These are phyloP conservation scores for Mycena galopus DNA, from an alignment of 768 basidiomycete genomes.

Conservation along the genomic window DNA sequence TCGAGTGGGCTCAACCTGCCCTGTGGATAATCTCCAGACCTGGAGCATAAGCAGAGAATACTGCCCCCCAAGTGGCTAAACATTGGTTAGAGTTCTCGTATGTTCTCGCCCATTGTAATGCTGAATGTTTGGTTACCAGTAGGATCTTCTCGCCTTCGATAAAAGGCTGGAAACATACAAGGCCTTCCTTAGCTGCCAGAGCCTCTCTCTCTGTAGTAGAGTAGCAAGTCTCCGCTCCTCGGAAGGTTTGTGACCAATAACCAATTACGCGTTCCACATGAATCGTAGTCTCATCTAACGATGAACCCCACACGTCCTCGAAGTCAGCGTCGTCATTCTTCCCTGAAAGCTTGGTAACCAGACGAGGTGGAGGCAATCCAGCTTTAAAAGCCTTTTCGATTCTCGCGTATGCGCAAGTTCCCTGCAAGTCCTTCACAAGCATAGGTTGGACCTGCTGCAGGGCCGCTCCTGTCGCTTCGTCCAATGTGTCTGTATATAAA, in stretches of 20 bases:
- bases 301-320: neutral
- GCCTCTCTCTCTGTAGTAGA: too few relatives aligned
- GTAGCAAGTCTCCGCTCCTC: too few relatives aligned
- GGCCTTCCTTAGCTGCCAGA: too few relatives aligned
- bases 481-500: neutral
- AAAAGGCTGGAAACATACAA: too few relatives aligned
- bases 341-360: neutral
- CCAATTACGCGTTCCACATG: neutral
- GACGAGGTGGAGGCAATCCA: neutral
- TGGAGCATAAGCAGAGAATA: neutral
- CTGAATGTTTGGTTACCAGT: too few relatives aligned
- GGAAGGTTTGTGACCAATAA: too few relatives aligned
- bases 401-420: neutral
- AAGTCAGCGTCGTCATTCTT: neutral
- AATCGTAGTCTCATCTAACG: neutral
- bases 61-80: neutral
- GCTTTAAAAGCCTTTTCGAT: neutral
- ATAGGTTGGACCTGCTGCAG: neutral
- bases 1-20: neutral
- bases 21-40: neutral
- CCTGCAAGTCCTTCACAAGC: neutral
- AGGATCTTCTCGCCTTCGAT: too few relatives aligned
- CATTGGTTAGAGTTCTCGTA: neutral
- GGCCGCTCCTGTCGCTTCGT: neutral
- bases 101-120: neutral